A percentile compares a stretch with the other conserved stretches of the same genome.
Conservation (phyloP, 2,329 filamentous ascomycete genomes). For the Sporothrix luriei region DNA sequence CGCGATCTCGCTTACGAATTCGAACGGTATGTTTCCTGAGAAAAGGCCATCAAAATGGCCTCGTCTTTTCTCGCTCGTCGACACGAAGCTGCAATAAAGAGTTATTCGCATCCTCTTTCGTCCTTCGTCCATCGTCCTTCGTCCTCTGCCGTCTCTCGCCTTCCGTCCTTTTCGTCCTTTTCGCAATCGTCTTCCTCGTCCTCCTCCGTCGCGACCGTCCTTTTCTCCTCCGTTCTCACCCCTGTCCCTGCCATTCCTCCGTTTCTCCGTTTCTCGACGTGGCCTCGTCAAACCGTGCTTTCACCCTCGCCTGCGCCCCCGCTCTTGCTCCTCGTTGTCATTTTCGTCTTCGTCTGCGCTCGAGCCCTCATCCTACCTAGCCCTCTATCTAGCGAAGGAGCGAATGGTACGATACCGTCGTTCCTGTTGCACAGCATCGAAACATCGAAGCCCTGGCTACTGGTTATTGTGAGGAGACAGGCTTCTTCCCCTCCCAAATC, state of each 20-base stretch:
- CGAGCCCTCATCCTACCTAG: neutral
- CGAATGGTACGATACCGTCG: conserved; percentile 31
- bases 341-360: neutral
- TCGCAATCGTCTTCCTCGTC: conserved; percentile 38
- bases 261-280: neutral
- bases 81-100: conserved; percentile 7
- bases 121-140: conserved; percentile 36
- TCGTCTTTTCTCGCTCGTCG: conserved; percentile 20
- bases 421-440: conserved; percentile 21
- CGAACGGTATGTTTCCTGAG: conserved; percentile 86
- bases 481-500: neutral
- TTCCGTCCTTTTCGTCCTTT: conserved; percentile 37
- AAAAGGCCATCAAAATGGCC: conserved; percentile 6
- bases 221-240: neutral
- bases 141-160: conserved; percentile 9
- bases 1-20: conserved; percentile 99
- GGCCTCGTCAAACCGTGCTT: neutral
- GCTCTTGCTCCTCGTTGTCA: conserved; percentile 13
- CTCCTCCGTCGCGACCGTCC: conserved; percentile 27
- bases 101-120: conserved; percentile 43
- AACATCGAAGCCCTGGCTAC: conserved; percentile 34
- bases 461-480: conserved; percentile 36
- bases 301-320: conserved; percentile 1
- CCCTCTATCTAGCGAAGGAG: conserved; percentile 4
- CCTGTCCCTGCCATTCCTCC: conserved; percentile 22